Conservation (phyloP, 2,329 filamentous ascomycete species). For the Paraphaeosphaeria sporulosa region DNA sequence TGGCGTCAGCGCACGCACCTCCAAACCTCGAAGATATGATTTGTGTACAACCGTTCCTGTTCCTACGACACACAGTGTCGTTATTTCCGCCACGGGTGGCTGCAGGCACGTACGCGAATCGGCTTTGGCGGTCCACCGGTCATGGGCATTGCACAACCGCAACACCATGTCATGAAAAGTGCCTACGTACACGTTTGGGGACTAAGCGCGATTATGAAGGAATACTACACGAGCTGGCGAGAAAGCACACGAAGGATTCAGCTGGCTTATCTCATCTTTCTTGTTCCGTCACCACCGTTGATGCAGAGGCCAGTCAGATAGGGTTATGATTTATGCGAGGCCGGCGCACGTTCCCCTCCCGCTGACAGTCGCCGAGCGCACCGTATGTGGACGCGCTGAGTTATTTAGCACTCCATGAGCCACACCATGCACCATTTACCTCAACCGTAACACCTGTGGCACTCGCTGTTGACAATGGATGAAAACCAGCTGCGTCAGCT, state of each 20-base stretch:
- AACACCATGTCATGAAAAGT: not conserved
- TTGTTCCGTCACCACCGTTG: not conserved
- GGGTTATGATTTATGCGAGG: slow-evolving; percentile 10
- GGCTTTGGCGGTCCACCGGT: not conserved
- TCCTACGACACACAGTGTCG: too few relatives aligned
- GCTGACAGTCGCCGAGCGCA: slow-evolving; percentile 7
- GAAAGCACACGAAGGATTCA: slow-evolving; percentile 5
- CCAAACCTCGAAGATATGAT: too few relatives aligned
- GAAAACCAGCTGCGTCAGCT: slow-evolving; percentile 33
- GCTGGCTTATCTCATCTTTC: slow-evolving; percentile 12
- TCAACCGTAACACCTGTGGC: slow-evolving; percentile 8
- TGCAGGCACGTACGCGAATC: not conserved
- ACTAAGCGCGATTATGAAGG: not conserved
- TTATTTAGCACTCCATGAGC: slow-evolving; percentile 14
- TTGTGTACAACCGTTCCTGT: too few relatives aligned
- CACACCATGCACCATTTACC: slow-evolving; percentile 10
- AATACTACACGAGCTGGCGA: not conserved
- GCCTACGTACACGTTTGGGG: not conserved
- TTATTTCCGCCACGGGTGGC: too few relatives aligned
- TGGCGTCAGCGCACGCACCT: not conserved
- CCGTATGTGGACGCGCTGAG: slow-evolving; percentile 4
- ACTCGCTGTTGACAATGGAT: slow-evolving; percentile 26
- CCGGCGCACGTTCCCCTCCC: slow-evolving; percentile 8
- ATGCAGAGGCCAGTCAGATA: slow-evolving; percentile 10
- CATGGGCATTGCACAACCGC: not conserved